Evolutionary conservation across 306 rosid species (phyloP).

Genomic region (Ceratonia siliqua): DNA sequence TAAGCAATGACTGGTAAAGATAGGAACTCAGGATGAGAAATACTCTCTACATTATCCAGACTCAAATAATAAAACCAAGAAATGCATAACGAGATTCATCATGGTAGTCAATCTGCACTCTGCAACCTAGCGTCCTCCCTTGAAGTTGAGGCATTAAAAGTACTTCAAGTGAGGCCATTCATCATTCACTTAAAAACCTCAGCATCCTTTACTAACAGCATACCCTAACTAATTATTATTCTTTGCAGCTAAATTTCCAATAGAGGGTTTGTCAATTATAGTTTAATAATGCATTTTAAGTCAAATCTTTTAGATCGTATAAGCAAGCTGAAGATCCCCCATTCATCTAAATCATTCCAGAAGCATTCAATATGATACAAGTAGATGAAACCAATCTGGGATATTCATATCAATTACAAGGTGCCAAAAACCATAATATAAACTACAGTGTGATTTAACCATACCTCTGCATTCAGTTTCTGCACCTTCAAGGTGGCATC

Average conservation of each 20-base stretch:
- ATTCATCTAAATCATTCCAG: slow-evolving; percentile 25
- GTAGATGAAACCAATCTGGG: neutral
- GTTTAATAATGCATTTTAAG: slow-evolving; percentile 12
- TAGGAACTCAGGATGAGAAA: slow-evolving; percentile 16
- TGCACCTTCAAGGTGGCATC: slow-evolving; percentile 89
- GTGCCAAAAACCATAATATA: neutral
- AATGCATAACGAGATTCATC: neutral
- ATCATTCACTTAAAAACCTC: slow-evolving; percentile 23
- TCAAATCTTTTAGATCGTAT: slow-evolving; percentile 15
- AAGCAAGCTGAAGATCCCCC: slow-evolving; percentile 1
- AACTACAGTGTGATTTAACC: slow-evolving; percentile 24
- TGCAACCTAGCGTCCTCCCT: slow-evolving; percentile 33
- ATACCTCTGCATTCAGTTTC: slow-evolving; percentile 87
- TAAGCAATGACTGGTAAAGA: neutral
- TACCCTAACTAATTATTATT: neutral
- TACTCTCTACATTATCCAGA: slow-evolving; percentile 19
- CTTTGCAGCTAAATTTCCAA: slow-evolving; percentile 21
- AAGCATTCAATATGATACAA: slow-evolving; percentile 8
- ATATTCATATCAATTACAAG: slow-evolving; percentile 19
- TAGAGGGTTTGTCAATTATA: neutral
- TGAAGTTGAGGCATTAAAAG: slow-evolving; percentile 12
- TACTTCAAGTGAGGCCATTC: slow-evolving; percentile 4
- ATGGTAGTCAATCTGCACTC: slow-evolving; percentile 4
- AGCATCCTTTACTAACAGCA: slow-evolving; percentile 13
- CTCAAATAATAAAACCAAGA: neutral